These are phyloP conservation scores for Penicillium frequentans DNA, from an alignment of 2,329 filamentous ascomycete genomes.

Conservation along the genomic window DNA sequence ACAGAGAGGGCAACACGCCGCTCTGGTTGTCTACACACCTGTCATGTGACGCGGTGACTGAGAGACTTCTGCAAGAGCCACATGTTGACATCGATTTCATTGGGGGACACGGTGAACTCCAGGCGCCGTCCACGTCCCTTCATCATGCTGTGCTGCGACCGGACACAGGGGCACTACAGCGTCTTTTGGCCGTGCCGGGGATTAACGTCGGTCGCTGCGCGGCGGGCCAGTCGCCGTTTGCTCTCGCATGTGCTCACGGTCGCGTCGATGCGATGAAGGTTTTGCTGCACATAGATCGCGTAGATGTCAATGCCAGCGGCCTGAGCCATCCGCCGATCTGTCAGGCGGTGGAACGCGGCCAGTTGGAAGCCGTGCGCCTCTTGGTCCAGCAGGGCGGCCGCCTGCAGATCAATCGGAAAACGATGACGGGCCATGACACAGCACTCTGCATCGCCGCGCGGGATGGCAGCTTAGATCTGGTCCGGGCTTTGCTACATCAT, in stretches of 20 bases:
- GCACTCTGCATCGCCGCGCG: conserved; percentile 2
- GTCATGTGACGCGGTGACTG: conserved; percentile 1
- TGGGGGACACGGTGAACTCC: not conserved
- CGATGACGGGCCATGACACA: not conserved
- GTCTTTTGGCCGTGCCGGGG: conserved; percentile 1
- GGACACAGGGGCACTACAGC: not conserved
- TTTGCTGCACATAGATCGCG: not conserved
- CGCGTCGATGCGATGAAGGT: not conserved
- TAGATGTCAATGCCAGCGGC: conserved; percentile 2
- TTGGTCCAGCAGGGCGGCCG: not conserved
- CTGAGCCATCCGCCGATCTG: not conserved
- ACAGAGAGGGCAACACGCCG: not conserved
- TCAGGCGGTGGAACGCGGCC: not conserved
- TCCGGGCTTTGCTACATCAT: not conserved
- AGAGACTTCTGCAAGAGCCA: conserved; percentile 1
- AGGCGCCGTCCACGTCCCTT: conserved; percentile 2
- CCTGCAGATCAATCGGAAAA: not conserved
- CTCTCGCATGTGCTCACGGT: not conserved
- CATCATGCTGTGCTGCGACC: conserved; percentile 2
- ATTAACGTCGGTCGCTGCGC: not conserved
- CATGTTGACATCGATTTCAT: conserved; percentile 8
- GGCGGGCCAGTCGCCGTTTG: not conserved
- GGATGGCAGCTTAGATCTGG: not conserved
- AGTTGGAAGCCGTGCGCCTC: not conserved
- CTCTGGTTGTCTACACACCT: conserved; percentile 6